A percentile compares a stretch with the other conserved stretches of the same genome.
phyloP scores from a whole-genome alignment of 1,139 yeast genomes.

The Scheffersomyces insectosa region DNA sequence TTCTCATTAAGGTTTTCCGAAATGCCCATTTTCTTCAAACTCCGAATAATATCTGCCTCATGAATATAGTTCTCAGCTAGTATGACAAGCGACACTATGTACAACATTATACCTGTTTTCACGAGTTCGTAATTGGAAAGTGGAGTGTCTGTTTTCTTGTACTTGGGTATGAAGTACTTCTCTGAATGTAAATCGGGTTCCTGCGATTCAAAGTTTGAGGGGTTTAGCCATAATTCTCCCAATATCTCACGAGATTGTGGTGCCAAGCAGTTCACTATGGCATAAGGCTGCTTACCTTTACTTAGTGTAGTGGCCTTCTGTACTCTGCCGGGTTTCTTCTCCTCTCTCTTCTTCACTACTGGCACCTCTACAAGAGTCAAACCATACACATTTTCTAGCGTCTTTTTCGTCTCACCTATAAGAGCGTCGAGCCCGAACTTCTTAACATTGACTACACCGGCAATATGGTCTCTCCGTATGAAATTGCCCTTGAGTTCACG shows the following conservation, averaged over 20 bases:
- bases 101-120: conserved; percentile 28
- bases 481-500: conserved; percentile 26
- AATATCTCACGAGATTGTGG: conserved; percentile 18
- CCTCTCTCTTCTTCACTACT: conserved; percentile 4
- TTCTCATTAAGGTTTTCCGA: conserved; percentile 18
- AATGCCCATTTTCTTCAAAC: conserved; percentile 32
- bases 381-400: conserved; percentile 33
- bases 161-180: conserved; percentile 18
- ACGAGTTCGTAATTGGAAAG: conserved; percentile 29
- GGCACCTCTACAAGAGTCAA: conserved; percentile 26
- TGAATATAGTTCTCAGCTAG: conserved; percentile 35
- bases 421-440: conserved; percentile 18
- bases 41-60: conserved; percentile 25
- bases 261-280: conserved; percentile 21
- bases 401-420: conserved; percentile 16
- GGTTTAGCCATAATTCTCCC: conserved; percentile 18
- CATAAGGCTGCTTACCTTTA: conserved; percentile 15
- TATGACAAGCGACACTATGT: conserved; percentile 30
- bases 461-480: conserved; percentile 28
- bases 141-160: conserved; percentile 13
- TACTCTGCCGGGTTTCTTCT: conserved; percentile 8
- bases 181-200: conserved; percentile 10
- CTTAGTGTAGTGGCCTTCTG: conserved; percentile 6
- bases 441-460: conserved; percentile 15
- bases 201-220: conserved; percentile 3